These are phyloP conservation scores for Leucosporidium scottii DNA, from an alignment of 768 basidiomycete species.

Conservation along the genomic window DNA sequence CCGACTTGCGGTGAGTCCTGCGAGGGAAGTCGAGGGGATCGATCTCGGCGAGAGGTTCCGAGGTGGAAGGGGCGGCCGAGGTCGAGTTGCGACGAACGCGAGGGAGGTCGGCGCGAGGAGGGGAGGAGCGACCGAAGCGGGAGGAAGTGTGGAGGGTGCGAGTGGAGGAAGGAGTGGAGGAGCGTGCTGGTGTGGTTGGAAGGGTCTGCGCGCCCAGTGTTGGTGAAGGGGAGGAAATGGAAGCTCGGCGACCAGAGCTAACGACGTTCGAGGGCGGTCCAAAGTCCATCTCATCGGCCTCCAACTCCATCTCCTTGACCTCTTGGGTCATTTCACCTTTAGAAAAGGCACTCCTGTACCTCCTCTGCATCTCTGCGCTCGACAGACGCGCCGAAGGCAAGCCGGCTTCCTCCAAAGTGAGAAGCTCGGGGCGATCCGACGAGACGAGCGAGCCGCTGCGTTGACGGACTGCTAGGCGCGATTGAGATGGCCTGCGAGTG, in stretches of 20 bases:
- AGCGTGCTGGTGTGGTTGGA: no score
- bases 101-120: conserved; percentile 2
- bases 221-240: neutral
- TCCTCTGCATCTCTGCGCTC: conserved; percentile 22
- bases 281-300: conserved; percentile 26
- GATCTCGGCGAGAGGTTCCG: neutral
- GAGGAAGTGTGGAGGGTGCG: conserved; percentile 14
- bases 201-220: no score
- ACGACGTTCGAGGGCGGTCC: neutral
- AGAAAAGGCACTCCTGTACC: conserved; percentile 25
- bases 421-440: conserved; percentile 7
- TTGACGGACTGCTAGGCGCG: neutral
- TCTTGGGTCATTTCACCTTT: conserved; percentile 11
- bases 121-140: neutral
- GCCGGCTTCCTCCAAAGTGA: conserved; percentile 25
- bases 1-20: neutral
- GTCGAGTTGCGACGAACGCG: conserved; percentile 27
- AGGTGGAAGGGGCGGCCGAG: conserved; percentile 8
- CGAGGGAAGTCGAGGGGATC: neutral
- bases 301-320: conserved; percentile 13
- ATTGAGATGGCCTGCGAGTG: neutral
- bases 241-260: neutral
- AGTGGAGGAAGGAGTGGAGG: no score
- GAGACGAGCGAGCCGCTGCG: neutral
- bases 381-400: conserved; percentile 15